phyloP scores from a whole-genome alignment of 163 green algal genomes.

The Scenedesmus sp. region DNA sequence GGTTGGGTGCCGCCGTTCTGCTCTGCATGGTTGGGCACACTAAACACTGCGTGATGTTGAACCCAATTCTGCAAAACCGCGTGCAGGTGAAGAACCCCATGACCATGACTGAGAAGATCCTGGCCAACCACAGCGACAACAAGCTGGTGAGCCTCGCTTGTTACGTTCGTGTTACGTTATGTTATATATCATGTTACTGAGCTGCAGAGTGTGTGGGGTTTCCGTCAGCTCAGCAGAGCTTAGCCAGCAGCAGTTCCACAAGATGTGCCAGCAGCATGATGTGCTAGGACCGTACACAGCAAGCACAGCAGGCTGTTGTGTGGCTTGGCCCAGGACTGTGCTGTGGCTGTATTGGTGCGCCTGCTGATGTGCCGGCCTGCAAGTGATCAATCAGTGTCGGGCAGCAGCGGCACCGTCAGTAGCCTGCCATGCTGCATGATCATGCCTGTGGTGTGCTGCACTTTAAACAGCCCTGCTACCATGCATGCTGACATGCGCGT shows the following conservation, averaged over 20 bases:
- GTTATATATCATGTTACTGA: background rate
- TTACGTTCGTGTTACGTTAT: too few species aligned
- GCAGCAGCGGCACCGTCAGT: too few species aligned
- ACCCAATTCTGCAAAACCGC: too few species aligned
- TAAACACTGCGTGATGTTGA: too few species aligned
- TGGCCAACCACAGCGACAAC: conserved; percentile 87
- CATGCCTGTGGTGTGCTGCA: background rate
- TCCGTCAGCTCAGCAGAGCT: background rate
- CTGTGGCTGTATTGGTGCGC: background rate
- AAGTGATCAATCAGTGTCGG: too few species aligned
- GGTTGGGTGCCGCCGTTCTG: too few species aligned
- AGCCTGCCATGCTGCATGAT: too few species aligned
- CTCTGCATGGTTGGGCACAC: too few species aligned
- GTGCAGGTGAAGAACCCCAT: conserved; percentile 76
- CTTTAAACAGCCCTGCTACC: background rate
- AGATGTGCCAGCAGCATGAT: background rate
- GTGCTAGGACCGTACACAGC: background rate
- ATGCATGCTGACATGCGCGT: background rate
- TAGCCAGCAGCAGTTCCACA: background rate
- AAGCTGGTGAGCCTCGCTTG: background rate
- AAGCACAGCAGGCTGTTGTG: background rate
- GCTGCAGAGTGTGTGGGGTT: too few species aligned
- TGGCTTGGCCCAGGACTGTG: too few species aligned
- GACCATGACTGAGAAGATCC: conserved; percentile 98
- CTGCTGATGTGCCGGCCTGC: background rate